Evolutionary conservation across 140 eudicot species (phyloP), one percentile per base, ranked within the genome.

Genomic region (Oenanthe javanica): DNA sequence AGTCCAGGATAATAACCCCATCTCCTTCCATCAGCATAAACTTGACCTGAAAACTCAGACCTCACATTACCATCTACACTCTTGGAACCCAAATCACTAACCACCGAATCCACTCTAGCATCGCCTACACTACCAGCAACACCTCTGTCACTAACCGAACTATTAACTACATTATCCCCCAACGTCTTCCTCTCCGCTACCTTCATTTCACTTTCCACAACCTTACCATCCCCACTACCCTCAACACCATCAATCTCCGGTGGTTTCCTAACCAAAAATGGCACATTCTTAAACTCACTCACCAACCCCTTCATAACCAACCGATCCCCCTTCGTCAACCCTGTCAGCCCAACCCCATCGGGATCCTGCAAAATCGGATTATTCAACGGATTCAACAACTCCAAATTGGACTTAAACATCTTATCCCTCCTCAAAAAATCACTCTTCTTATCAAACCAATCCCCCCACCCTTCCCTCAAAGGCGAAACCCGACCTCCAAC

Each of bases 1-100:
- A 95, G 70, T 46, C 97, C 96, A 45, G 97, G 99, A 81, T 81
- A 95, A 69, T 92, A 95, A 14, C 99, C 99, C 99, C 99, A 95
- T 85, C 92, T 90, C 83, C 84, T 90, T 43, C 97, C 97, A 83
- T 90, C 94, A 46, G 97, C 97, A 84, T 83, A 85, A 9, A 90
- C 77, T 23, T 86, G 85, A 78, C 87, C 89, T 0, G 87, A 78
- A 19, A 81, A 82, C 15, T 59, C 79, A 23, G 74, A 27, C 57
- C 57, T 76, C 13, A 12, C 82, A 38, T 72, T 83, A 27, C 79
- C 57, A 25, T 52, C 75, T 47, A 13, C 75, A 77, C 69, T 85
- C 79, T 67, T 82, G 15, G 77, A 47, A 27, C 36, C 72, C 9
- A n/a, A 77, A 66, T 72, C 79, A 45, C 77, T 27, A 36, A 46